Base-by-base conservation (phyloP, 2,329 filamentous ascomycete genomes). In the Aureobasidium subglaciale region DNA sequence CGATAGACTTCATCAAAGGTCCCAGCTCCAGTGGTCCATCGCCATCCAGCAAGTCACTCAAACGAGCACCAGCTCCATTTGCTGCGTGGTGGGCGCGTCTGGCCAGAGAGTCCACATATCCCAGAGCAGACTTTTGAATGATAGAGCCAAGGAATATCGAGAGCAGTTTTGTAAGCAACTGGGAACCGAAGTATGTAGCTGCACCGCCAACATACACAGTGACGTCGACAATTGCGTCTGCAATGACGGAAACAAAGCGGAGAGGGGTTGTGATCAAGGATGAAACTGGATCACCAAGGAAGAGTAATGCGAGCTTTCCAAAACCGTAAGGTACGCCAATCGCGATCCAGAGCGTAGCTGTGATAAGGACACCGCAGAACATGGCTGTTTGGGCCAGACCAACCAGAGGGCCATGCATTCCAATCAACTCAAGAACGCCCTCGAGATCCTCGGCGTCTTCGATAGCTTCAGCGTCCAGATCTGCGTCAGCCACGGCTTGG, bases 381-480 rank as follows among this genome's bases (percentile, higher is more conserved):
- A 96, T 84, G 55, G 88, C 90, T 63, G 99, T 99, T 66, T 99
- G 93, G 62, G 97, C 84, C 5, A 99, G 79, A 2, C 90, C 90
- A 13, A 87, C 86, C 3, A 99, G 78, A 0, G 93, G 93, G 0
- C 93, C 93, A 65, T 95, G 89, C 87, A 99, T 95, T 34, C 93
- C 93, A 58, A 99, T 87, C 15, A 99, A 81, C 69, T 99, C 93
- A 76, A 99, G 84, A 52, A 99, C 88, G 0, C 93, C 93, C 68
- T 99, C 93, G 15, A 99, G 83, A 66, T 99, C 93, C 71, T 99
- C 93, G 9, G 88, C 88, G 62, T 96, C 74, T 59, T 91, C 88
- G 38, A 90, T 80, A 9, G 85, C 86, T 55, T 85, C 82, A 42
- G 84, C 82, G 63, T 96, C 89, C 32, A 92, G 74, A 8, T 80